Evolutionary conservation across 1,284 basidiomycete species (phyloP), one percentile per base, ranked within the genome.

Genomic region (Cryptococcus sp.): DNA sequence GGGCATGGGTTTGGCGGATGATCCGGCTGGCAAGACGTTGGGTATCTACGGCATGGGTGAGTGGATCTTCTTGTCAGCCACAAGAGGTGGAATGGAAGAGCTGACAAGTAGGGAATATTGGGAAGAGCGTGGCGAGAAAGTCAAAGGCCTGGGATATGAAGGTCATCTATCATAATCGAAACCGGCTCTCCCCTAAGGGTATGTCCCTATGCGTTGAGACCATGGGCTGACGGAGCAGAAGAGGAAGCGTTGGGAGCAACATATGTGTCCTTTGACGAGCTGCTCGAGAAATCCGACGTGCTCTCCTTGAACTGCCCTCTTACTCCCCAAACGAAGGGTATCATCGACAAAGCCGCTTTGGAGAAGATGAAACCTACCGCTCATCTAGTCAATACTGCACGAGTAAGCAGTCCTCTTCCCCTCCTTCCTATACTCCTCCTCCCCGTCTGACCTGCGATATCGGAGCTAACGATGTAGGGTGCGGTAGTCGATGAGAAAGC

Each of bases 251-350:
- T 56, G 19, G 50, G 50, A 16, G 60, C 52, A 11, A 53, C 52
- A 2, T 71, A 60, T 38, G 57, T 64, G 7, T 47, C 66, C 0
- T 60, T 73, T 18, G 66, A 69, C 26, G 56, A 71, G 23, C 63
- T 72, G 31, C 50, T 70, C 35, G 51, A 47, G 11, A 53, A 55
- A 2, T 56, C 62, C 10, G 59, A 64, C 28, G 57, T 64, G 9
- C 43, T 64, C 14, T 62, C 59, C 3, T 48, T 64, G 12, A 59
- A 60, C 46, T 47, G 56, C 12, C 57, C 60, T 11, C 45, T 64
- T 2, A 60, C 53, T 35, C 42, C 50, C 11, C 7, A 28, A 11
- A 62, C 60, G 2, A 56, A 51, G 37, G 52, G 54, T 43, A 36
- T 53, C n/a, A 54, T 65, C 38, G 51, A 51, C 2, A 31, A 34